Evolutionary conservation across 495 filamentous ascomycete genomes (phyloP), one percentile per base, ranked within the genome.

Genomic region (Glutinoglossum americanum): DNA sequence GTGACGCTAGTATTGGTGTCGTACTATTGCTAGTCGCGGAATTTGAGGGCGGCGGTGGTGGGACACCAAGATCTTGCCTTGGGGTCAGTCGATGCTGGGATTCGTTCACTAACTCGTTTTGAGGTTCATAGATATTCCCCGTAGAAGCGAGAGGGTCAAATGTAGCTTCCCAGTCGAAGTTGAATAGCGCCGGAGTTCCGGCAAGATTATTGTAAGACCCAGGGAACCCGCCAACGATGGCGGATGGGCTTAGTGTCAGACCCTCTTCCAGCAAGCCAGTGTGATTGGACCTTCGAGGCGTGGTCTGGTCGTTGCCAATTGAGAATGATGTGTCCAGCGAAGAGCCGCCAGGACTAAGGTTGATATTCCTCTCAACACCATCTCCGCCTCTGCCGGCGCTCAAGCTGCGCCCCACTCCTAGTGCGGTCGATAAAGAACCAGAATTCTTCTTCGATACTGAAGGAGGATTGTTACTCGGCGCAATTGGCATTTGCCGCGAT

Each of bases 401-500:
- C 21, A 49, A 6, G 47, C 21, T 49, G 25, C 47, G 47, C 25
- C 47, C 47, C 47, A 27, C 25, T 27, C 47, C 47, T 39, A 39
- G 47, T 49, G 47, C n/a, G 47, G 37, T 19, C 23, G 47, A 49
- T 49, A 27, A 10, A 25, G 47, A 27, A 15, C 47, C n/a, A 25
- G 47, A 3, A n/a, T 23, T 25, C 47, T 9, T 49, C 3, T 3
- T 49, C n/a, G 44, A 5, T 47, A 49, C n/a, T 27, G 47, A 49
- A n/a, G 47, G 47, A 27, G 5, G 37, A 39, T 39, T 49, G 21
- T 49, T 23, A 15, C 10, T 49, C 47, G 47, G 47, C 47, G 47
- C 47, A 49, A 49, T 49, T 49, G 47, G 47, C 47, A 49, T 49
- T 49, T 49, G 47, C 47, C 8, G 47, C 47, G 47, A 49, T 49